Evolutionary conservation across 768 basidiomycete species (phyloP).

Genomic region (Boletus huronensis): DNA sequence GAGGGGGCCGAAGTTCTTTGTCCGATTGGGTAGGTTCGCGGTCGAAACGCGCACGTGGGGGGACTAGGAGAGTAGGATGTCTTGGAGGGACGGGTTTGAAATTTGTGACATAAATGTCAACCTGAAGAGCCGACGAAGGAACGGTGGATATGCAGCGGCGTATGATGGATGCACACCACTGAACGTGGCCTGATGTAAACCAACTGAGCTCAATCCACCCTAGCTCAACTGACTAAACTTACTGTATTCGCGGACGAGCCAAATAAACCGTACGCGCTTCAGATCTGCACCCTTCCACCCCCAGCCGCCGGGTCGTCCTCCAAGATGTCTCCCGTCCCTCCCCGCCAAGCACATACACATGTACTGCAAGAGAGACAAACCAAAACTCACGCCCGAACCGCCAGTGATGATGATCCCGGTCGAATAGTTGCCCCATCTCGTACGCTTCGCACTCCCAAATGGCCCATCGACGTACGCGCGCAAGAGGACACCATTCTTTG

Average conservation of each 20-base stretch:
- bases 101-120: constrained; percentile 76
- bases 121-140: constrained; percentile 45
- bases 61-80: constrained; percentile 2
- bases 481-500: constrained; percentile 48
- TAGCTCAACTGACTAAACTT: constrained; percentile 26
- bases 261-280: constrained; percentile 64
- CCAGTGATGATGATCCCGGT: constrained; percentile 63
- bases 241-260: constrained; percentile 78
- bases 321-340: constrained; percentile 47
- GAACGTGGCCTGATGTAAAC: constrained; percentile 54
- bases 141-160: constrained; percentile 60
- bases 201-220: background rate
- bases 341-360: constrained; percentile 55
- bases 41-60: constrained; percentile 16
- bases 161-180: constrained; percentile 69
- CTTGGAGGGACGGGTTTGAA: constrained; percentile 33
- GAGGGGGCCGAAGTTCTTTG: constrained; percentile 37
- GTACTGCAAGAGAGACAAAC: constrained; percentile 61
- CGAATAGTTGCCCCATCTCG: constrained; percentile 56
- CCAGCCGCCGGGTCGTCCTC: constrained; percentile 45
- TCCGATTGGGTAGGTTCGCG: background rate
- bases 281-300: constrained; percentile 41
- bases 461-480: constrained; percentile 64
- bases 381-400: constrained; percentile 76
- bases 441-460: constrained; percentile 60